phyloP scores from a whole-genome alignment of 345 rosid species.

The Ceriops tagal region DNA sequence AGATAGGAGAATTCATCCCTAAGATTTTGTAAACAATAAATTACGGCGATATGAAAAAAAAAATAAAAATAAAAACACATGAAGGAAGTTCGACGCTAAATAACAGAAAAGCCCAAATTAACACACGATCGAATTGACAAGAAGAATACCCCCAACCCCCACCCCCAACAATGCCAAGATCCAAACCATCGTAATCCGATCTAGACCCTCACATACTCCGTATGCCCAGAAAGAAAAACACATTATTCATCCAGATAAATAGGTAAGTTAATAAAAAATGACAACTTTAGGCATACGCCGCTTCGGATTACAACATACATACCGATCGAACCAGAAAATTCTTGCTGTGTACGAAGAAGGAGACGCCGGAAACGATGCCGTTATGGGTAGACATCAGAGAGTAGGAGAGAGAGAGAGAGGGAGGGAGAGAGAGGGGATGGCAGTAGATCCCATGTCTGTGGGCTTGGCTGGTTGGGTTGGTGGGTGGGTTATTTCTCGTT shows the following conservation, averaged over 20 bases:
- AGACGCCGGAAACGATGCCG: constrained; percentile 8
- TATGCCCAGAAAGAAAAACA: neutral
- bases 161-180: constrained; percentile 7
- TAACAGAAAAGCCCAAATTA: too few species aligned
- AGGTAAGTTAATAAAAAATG: neutral
- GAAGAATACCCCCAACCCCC: too few species aligned
- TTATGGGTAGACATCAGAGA: neutral
- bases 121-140: too few species aligned
- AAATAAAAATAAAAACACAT: too few species aligned
- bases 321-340: constrained; percentile 18
- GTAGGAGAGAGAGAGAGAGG: constrained; percentile 3
- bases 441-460: constrained; percentile 18
- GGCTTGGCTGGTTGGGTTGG: neutral
- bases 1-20: too few species aligned
- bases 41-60: too few species aligned
- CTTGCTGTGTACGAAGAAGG: neutral
- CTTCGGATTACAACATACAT: constrained; percentile 11
- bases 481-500: neutral
- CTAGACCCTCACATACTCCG: constrained; percentile 9
- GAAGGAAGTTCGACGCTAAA: too few species aligned
- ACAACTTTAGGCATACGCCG: neutral
- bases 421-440: constrained; percentile 8
- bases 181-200: constrained; percentile 16
- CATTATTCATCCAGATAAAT: neutral
- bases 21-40: too few species aligned